These are phyloP conservation scores for Arctium lappa DNA, from an alignment of 129 eudicot species.

Conservation along the genomic window DNA sequence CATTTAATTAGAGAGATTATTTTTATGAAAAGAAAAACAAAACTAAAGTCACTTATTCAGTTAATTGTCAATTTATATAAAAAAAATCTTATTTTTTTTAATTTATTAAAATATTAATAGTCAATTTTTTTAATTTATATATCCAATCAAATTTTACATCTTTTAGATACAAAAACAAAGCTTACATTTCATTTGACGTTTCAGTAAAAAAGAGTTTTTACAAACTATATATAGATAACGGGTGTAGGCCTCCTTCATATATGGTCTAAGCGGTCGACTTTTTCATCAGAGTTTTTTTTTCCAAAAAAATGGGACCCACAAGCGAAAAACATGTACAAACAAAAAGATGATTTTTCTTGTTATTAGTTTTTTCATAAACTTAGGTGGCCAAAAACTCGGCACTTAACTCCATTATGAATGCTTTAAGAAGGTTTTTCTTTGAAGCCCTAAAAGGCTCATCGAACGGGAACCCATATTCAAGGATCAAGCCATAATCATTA, in stretches of 20 bases:
- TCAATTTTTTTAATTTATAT: not conserved
- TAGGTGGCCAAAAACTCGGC: not conserved
- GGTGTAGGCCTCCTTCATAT: not conserved
- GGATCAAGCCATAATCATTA: not conserved
- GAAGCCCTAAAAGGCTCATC: not conserved
- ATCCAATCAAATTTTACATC: not conserved
- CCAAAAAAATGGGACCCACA: not conserved
- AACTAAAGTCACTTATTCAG: not conserved
- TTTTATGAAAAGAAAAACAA: not conserved
- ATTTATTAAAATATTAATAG: not conserved
- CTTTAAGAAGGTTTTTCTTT: not conserved
- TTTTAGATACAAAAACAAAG: not conserved
- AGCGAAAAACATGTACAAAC: not conserved
- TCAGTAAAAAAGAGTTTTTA: not conserved
- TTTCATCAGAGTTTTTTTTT: not conserved
- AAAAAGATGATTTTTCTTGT: not conserved
- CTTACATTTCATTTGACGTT: not conserved
- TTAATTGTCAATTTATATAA: not conserved
- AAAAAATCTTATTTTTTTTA: not conserved
- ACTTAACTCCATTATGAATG: not conserved
- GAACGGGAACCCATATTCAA: not conserved
- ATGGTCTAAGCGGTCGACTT: not conserved
- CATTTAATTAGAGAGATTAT: slow-evolving; percentile 4
- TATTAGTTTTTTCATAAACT: not conserved
- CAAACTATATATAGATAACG: not conserved